phyloP scores from a whole-genome alignment of 2,329 filamentous ascomycete genomes.

The Hypoxylon sp. region DNA sequence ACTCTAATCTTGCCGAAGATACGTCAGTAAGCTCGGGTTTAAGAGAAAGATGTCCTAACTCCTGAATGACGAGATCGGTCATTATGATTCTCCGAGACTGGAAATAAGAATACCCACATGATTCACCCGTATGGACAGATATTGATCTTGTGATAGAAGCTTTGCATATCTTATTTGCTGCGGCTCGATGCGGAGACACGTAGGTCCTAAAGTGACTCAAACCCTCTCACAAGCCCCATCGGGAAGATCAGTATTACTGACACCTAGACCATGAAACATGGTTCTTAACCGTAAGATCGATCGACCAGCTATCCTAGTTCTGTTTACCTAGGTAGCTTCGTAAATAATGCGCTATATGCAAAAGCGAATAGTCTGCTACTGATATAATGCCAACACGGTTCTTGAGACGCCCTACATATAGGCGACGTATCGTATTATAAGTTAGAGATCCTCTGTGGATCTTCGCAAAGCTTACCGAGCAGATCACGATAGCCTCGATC shows the following conservation, averaged over 20 bases:
- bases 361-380: not conserved
- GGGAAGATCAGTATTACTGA: not conserved
- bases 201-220: not conserved
- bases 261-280: not conserved
- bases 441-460: slow-evolving; percentile 1
- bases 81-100: not conserved
- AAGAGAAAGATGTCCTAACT: slow-evolving; percentile 7
- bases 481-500: not conserved
- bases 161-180: not conserved
- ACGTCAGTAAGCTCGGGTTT: slow-evolving; percentile 17
- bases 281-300: not conserved
- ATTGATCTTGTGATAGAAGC: not conserved
- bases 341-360: not conserved
- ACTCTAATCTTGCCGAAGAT: not conserved
- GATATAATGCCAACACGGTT: not conserved
- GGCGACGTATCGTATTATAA: not conserved
- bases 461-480: slow-evolving; percentile 8
- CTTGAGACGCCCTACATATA: not conserved
- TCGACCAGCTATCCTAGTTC: not conserved
- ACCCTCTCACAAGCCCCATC: not conserved
- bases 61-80: not conserved
- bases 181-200: not conserved
- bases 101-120: not conserved
- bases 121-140: not conserved
- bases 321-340: not conserved